Base-by-base conservation (phyloP, 1,284 basidiomycete species). In the Pseudozyma sp. region DNA sequence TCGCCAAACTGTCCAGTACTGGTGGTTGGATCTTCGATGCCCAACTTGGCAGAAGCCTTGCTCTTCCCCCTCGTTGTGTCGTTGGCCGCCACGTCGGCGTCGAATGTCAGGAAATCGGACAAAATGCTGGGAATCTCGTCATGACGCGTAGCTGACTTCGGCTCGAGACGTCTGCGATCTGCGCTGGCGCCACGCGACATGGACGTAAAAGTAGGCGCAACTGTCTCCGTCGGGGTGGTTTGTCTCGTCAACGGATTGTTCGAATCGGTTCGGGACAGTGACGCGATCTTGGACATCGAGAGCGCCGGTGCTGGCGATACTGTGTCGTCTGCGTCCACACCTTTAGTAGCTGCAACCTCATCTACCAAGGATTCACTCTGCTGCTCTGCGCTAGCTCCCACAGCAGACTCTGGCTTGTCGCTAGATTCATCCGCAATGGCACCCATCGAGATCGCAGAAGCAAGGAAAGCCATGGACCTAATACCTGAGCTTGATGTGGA, bases 401-500 rank as follows among this genome's bases (percentile, higher is more conserved):
- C 18, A 10, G 11, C 16, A 25, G 21, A 13, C 19, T 11, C 11
- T 25, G 9, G 9, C 7, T 34, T 52, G 21, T 68, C 44, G 14
- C 19, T 14, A 25, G 38, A 4, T 18, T 60, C 58, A n/a, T 49
- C 52, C n/a, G 63, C 56, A 50, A 71, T 68, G 36, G 64, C 64
- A 12, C 73, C 73, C 64, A 65, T 71, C 19, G 73, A 71, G 49
- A 76, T 76, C 6, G 69, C 73, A 13, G 73, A 68, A 2, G 73
- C 73, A 13, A 76, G 63, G 40, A 76, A 76, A 31, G 69, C 68
- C 16, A 76, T 51, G 1, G 73, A 76, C 21, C 58, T 51, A 9
- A 68, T 56, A 38, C 50, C 38, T 5, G 57, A 48, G 39, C 64
- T 71, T 7, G 73, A 76, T 5, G 64, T 64, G n/a, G 38, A 47